Evolutionary conservation across 805 yeast species (phyloP).

Genomic region (Ogataea trehaloabstinens): DNA sequence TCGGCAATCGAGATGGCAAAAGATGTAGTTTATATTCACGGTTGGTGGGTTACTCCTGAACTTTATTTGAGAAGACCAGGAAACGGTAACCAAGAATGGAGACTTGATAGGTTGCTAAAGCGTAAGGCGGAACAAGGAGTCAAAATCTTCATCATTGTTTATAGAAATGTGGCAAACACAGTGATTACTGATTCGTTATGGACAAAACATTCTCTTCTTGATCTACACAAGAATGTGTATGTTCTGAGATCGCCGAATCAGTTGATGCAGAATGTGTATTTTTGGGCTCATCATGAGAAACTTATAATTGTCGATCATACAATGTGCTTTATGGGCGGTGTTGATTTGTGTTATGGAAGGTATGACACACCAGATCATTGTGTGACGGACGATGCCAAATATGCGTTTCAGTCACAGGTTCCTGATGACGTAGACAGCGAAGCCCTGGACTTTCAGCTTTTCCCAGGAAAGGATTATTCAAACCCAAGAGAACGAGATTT

Average conservation of each 20-base stretch:
- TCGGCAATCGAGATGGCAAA: constrained; percentile 90
- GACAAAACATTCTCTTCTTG: constrained; percentile 89
- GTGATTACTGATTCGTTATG: constrained; percentile 92
- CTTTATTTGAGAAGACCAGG: constrained; percentile 91
- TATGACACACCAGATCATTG: constrained; percentile 97
- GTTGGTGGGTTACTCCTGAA: constrained; percentile 99
- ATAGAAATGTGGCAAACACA: constrained; percentile 90
- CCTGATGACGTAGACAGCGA: constrained; percentile 24
- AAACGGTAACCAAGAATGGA: constrained; percentile 90
- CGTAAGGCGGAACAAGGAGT: constrained; percentile 94
- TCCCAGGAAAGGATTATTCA: constrained; percentile 97
- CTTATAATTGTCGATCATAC: constrained; percentile 83
- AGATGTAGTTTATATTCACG: constrained; percentile 91
- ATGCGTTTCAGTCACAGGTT: constrained; percentile 30
- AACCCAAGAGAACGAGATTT: constrained; percentile 94
- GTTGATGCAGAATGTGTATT: constrained; percentile 84
- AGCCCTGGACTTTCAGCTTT: constrained; percentile 50
- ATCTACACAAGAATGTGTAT: constrained; percentile 80
- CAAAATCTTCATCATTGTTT: constrained; percentile 85
- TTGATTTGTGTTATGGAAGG: constrained; percentile 93
- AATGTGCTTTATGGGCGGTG: constrained; percentile 90
- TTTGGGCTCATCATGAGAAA: constrained; percentile 99
- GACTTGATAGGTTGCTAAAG: constrained; percentile 84
- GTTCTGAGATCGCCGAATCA: constrained; percentile 95
- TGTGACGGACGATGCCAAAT: constrained; percentile 62